These are phyloP conservation scores for Boletus tomentosulus DNA, from an alignment of 768 basidiomycete genomes.

Conservation along the genomic window DNA sequence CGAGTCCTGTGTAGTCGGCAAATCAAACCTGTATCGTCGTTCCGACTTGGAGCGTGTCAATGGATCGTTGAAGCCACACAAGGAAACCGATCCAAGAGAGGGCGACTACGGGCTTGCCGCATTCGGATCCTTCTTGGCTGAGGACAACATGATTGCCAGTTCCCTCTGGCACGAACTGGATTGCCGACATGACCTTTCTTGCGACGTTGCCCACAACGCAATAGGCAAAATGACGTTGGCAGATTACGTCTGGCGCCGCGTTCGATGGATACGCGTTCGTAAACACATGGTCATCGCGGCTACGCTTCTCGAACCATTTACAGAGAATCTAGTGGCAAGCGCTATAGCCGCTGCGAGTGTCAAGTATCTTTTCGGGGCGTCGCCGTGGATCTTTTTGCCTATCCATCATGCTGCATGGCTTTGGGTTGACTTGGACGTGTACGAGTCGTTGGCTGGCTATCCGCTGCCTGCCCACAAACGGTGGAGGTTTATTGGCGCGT, in stretches of 20 bases:
- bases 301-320: slow-evolving; percentile 88
- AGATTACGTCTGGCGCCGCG: slow-evolving; percentile 85
- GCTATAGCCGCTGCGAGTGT: slow-evolving; percentile 57
- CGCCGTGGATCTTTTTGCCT: slow-evolving; percentile 50
- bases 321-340: slow-evolving; percentile 76
- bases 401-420: slow-evolving; percentile 71
- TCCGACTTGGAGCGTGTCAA: slow-evolving; percentile 79
- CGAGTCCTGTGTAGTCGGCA: slow-evolving; percentile 96
- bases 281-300: slow-evolving; percentile 89
- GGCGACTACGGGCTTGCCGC: slow-evolving; percentile 56
- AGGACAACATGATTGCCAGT: slow-evolving; percentile 96
- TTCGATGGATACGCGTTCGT: slow-evolving; percentile 95
- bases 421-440: slow-evolving; percentile 77
- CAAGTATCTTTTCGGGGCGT: slow-evolving; percentile 45
- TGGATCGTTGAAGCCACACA: slow-evolving; percentile 53
- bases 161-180: slow-evolving; percentile 93
- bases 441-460: slow-evolving; percentile 68
- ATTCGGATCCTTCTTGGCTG: slow-evolving; percentile 88
- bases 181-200: slow-evolving; percentile 83
- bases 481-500: slow-evolving; percentile 68
- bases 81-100: slow-evolving; percentile 18
- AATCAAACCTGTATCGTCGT: slow-evolving; percentile 90
- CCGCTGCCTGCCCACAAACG: slow-evolving; percentile 46
- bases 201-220: slow-evolving; percentile 84
- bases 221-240: slow-evolving; percentile 82